Percentiles rank a stretch among this genome's conserved stretches.
These are phyloP conservation scores for Pseudophaeomoniella oleicola DNA, from an alignment of 2,329 filamentous ascomycete genomes.

Conservation along the genomic window DNA sequence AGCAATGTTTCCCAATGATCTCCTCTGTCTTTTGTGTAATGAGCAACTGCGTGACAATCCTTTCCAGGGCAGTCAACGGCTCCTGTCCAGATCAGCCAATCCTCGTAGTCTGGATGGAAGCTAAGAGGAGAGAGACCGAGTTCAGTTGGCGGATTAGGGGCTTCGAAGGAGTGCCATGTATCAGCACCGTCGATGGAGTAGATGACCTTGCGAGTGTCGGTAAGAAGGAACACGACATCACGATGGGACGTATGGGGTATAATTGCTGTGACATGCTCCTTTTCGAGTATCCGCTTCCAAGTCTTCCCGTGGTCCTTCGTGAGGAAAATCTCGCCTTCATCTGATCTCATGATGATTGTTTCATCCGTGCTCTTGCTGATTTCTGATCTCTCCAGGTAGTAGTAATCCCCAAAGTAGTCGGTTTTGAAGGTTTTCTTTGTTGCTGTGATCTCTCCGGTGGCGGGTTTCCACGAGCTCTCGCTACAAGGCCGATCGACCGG, in stretches of 20 bases:
- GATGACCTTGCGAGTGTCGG: conserved; percentile 49
- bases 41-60: conserved; percentile 60
- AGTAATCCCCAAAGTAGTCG: conserved; percentile 39
- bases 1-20: conserved; percentile 59
- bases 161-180: conserved; percentile 58
- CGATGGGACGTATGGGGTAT: conserved; percentile 68
- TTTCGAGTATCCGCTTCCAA: conserved; percentile 59
- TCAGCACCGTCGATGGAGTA: conserved; percentile 72
- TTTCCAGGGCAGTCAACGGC: conserved; percentile 48
- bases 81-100: conserved; percentile 89
- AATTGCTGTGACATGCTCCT: conserved; percentile 55
- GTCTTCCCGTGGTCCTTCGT: conserved; percentile 78
- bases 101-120: conserved; percentile 74
- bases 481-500: conserved; percentile 63
- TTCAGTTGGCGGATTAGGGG: conserved; percentile 42
- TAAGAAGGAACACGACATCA: conserved; percentile 78
- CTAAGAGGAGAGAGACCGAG: conserved; percentile 40
- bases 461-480: conserved; percentile 40
- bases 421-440: conserved; percentile 50
- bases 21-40: conserved; percentile 65
- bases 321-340: conserved; percentile 50
- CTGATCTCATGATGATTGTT: conserved; percentile 49
- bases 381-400: conserved; percentile 67
- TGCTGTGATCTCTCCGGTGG: conserved; percentile 51
- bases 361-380: conserved; percentile 54